phyloP scores from a whole-genome alignment of 768 basidiomycete species.

The Boletus huronensis region DNA sequence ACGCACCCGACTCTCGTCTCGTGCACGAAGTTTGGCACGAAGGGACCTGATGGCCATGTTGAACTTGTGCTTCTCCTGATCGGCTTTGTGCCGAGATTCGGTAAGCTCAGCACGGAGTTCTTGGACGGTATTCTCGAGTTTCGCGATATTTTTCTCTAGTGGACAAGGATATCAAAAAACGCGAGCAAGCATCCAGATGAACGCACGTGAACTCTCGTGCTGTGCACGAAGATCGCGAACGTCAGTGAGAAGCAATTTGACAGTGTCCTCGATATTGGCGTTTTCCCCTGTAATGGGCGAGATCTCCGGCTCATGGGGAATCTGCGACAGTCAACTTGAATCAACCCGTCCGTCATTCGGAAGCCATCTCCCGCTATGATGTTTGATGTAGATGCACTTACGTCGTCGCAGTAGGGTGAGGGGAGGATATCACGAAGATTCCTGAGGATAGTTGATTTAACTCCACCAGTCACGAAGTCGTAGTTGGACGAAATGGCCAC shows the following conservation, averaged over 20 bases:
- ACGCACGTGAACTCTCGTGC: constrained; percentile 8
- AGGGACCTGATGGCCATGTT: background rate
- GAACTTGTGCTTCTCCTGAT: background rate
- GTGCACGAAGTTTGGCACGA: background rate
- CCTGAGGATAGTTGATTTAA: background rate
- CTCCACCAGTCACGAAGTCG: background rate
- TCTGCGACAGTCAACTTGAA: background rate
- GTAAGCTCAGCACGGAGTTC: background rate
- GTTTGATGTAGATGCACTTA: background rate
- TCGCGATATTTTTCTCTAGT: constrained; percentile 1
- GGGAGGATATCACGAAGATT: constrained; percentile 7
- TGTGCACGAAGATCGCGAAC: constrained; percentile 1
- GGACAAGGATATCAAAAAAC: background rate
- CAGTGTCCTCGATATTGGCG: background rate
- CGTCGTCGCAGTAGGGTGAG: background rate
- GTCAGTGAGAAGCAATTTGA: background rate
- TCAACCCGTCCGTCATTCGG: background rate
- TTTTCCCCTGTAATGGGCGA: background rate
- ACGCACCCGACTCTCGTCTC: background rate
- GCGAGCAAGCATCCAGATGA: background rate
- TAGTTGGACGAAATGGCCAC: constrained; percentile 9
- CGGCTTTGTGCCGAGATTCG: background rate
- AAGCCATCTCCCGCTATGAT: too few species aligned
- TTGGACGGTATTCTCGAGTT: constrained; percentile 1
- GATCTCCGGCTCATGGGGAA: background rate